These are phyloP conservation scores for Pseudogymnoascus sp. DNA, from an alignment of 2,329 filamentous ascomycete genomes.

Conservation along the genomic window DNA sequence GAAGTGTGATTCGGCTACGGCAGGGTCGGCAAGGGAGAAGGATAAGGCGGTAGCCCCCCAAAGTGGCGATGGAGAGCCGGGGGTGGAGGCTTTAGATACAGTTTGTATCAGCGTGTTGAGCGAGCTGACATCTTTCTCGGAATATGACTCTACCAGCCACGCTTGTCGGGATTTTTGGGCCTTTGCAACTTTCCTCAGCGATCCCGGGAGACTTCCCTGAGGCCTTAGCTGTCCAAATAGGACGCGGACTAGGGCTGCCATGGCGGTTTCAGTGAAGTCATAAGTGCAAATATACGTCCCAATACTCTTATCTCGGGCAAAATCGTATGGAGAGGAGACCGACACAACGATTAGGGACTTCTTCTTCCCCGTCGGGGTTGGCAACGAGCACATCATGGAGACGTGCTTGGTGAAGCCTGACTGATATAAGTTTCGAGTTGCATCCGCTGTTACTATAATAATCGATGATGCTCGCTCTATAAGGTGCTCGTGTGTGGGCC, in stretches of 20 bases:
- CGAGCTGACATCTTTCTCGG: constrained; percentile 65
- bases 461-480: constrained; percentile 84
- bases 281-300: constrained; percentile 93
- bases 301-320: constrained; percentile 84
- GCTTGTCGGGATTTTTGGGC: constrained; percentile 83
- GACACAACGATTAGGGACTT: constrained; percentile 87
- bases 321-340: constrained; percentile 93
- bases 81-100: constrained; percentile 58
- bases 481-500: constrained; percentile 86
- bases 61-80: constrained; percentile 56
- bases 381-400: constrained; percentile 87
- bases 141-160: constrained; percentile 88
- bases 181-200: constrained; percentile 79
- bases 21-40: constrained; percentile 64
- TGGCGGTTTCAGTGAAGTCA: constrained; percentile 88
- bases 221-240: constrained; percentile 68
- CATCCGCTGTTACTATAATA: constrained; percentile 86
- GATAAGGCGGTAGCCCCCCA: constrained; percentile 62
- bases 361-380: constrained; percentile 67
- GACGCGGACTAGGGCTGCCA: constrained; percentile 75
- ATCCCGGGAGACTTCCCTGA: constrained; percentile 57
- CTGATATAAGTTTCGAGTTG: constrained; percentile 89
- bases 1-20: constrained; percentile 75
- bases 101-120: constrained; percentile 68
- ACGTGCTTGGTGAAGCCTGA: constrained; percentile 93